Evolutionary conservation across 139 green algal species (phyloP), one percentile per base, ranked within the genome.

Genomic region (Asterochloris sp.): DNA sequence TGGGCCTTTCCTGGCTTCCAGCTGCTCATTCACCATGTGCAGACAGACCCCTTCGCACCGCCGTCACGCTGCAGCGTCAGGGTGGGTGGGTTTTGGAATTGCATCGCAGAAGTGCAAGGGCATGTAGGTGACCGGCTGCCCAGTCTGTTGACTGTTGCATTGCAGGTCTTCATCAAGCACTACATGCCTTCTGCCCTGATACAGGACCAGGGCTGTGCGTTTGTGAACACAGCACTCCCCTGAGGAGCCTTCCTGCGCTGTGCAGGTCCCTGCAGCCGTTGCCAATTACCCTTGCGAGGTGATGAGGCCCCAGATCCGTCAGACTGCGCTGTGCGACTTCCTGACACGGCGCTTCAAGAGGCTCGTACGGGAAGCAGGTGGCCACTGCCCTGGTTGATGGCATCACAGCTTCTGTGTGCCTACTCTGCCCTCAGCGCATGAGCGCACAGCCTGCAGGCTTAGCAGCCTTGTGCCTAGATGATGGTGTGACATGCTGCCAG

Each of bases 291-390:
- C 91, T 0, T 16, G 62, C 12, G 13, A 68, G 11, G 78, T 90
- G 11, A 79, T 80, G 19, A 29, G 14, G 38, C 82, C 54, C 69
- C 76, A 76, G 24, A 76, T 78, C 14, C 84, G 91, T 12, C 73
- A 74, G 62, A 87, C 79, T 6, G 92, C 92, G 0, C 61, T 91
- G 0, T 85, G 76, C 64, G 92, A 95, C 89, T 95, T 86, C 78
- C 80, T 95, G 8, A 86, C 92, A 0, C 87, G 92, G 28, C n/a
- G 28, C 73, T 88, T 95, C 54, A 85, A 83, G 8, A 84, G 24
- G 1, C 86, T 78, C 1, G 84, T 94, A 15, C 76, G 78, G 0
- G 66, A 75, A 11, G 76, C 81, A 61, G 86, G 86, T 79, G 74
- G 16, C 62, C 21, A 54, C 38, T 54, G 38, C 38, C 6, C 38